Percentiles rank a stretch among this genome's conserved stretches.
Evolutionary conservation across 140 eudicot species (phyloP).

Genomic region (Cichorium intybus): DNA sequence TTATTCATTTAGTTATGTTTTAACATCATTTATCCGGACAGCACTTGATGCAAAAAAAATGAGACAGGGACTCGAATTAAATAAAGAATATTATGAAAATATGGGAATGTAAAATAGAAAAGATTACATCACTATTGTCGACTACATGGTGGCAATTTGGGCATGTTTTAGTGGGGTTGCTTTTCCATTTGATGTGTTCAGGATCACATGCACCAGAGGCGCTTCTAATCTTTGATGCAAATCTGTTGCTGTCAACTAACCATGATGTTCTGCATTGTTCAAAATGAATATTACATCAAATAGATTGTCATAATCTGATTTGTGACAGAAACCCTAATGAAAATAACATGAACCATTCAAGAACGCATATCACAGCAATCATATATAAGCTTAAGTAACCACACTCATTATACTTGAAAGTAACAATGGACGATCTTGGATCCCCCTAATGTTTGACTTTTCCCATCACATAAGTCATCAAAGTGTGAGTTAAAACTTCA

Average conservation of each 20-base stretch:
- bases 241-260: conserved; percentile 82
- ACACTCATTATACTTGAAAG: background rate
- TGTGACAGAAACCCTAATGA: conserved; percentile 9
- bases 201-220: conserved; percentile 65
- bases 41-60: no score
- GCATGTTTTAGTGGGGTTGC: conserved; percentile 84
- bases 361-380: background rate
- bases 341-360: background rate
- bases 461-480: background rate
- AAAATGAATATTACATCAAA: background rate
- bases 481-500: background rate
- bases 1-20: no score
- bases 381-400: background rate
- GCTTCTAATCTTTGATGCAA: conserved; percentile 83
- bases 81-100: background rate
- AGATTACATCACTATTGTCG: conserved; percentile 81
- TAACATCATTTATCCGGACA: no score
- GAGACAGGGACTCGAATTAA: no score
- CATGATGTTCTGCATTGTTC: conserved; percentile 77
- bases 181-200: conserved; percentile 59
- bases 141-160: conserved; percentile 69
- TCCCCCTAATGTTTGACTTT: conserved; percentile 14
- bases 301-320: no score
- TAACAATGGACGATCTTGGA: conserved; percentile 11
- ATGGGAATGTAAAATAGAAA: conserved; percentile 5